Evolutionary conservation across 352 stramenopile species (phyloP).

Genomic region (Pythium vanterpoolii): DNA sequence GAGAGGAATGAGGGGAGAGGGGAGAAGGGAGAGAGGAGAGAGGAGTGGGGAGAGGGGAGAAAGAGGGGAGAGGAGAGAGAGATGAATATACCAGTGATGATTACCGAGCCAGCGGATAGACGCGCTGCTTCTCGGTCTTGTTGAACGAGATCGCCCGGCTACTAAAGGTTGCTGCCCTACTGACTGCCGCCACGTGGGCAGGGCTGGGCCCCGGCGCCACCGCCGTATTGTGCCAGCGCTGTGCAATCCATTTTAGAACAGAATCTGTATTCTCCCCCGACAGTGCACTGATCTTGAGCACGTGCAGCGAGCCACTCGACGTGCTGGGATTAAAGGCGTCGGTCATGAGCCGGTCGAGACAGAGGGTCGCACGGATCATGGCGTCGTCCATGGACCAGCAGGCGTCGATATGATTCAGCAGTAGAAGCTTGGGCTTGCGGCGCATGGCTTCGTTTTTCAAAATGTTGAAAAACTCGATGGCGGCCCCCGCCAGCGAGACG

Average conservation of each 20-base stretch:
- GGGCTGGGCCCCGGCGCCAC: conserved; percentile 2
- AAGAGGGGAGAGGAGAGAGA: background rate
- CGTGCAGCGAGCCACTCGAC: conserved; percentile 36
- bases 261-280: conserved; percentile 57
- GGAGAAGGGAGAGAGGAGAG: background rate
- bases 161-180: background rate
- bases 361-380: conserved; percentile 48
- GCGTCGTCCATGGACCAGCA: conserved; percentile 43
- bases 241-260: conserved; percentile 54
- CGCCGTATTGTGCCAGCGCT: conserved; percentile 23
- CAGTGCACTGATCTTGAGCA: conserved; percentile 56
- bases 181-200: background rate
- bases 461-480: conserved; percentile 66
- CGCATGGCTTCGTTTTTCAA: conserved; percentile 50
- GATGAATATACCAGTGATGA: too few species aligned
- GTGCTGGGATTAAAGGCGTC: conserved; percentile 17
- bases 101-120: conserved; percentile 33
- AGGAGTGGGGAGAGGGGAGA: background rate
- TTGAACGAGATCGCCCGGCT: conserved; percentile 11
- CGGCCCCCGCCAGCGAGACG: conserved; percentile 39
- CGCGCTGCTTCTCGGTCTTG: conserved; percentile 24
- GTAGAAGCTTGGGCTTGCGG: conserved; percentile 52
- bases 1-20: background rate
- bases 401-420: conserved; percentile 72
- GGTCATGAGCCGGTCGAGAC: conserved; percentile 44